Evolutionary conservation across 2,329 filamentous ascomycete species (phyloP).

Genomic region (Aspergillus sp.): DNA sequence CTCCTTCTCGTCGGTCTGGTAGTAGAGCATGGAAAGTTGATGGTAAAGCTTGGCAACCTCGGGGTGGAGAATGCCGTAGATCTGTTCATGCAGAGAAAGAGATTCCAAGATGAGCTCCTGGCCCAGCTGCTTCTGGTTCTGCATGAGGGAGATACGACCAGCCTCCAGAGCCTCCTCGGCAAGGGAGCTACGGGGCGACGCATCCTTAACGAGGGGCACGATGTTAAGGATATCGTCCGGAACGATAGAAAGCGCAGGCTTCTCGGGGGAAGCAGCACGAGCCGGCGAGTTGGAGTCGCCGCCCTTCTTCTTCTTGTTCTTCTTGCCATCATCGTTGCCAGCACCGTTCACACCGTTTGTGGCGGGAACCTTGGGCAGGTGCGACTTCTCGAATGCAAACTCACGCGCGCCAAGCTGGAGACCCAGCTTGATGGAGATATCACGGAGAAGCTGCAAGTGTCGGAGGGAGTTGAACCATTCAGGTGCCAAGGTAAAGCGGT

Average conservation of each 20-base stretch:
- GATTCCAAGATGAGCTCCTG: conserved; percentile 96
- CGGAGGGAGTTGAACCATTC: conserved; percentile 69
- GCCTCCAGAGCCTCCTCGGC: conserved; percentile 96
- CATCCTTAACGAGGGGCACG: conserved; percentile 94
- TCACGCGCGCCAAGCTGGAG: conserved; percentile 80
- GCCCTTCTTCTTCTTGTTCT: conserved; percentile 63
- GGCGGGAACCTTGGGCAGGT: conserved; percentile 35
- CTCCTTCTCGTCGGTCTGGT: conserved; percentile 96
- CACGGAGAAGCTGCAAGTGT: conserved; percentile 81
- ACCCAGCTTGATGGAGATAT: conserved; percentile 84
- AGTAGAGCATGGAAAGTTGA: conserved; percentile 91
- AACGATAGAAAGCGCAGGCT: conserved; percentile 64
- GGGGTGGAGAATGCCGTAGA: conserved; percentile 94
- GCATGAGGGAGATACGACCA: conserved; percentile 91
- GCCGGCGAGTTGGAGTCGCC: conserved; percentile 49
- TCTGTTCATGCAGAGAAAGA: conserved; percentile 93
- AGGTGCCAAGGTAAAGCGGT: conserved; percentile 69
- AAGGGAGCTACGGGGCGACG: conserved; percentile 81
- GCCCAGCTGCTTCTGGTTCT: conserved; percentile 91
- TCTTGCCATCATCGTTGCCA: conserved; percentile 43
- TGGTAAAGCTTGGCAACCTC: conserved; percentile 96
- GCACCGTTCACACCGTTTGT: conserved; percentile 39
- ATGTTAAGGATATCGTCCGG: conserved; percentile 87
- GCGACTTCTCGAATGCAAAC: conserved; percentile 63
- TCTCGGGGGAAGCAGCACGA: conserved; percentile 43